phyloP scores from a whole-genome alignment of 495 filamentous ascomycete genomes.

The Hypoxylon cercidicola region DNA sequence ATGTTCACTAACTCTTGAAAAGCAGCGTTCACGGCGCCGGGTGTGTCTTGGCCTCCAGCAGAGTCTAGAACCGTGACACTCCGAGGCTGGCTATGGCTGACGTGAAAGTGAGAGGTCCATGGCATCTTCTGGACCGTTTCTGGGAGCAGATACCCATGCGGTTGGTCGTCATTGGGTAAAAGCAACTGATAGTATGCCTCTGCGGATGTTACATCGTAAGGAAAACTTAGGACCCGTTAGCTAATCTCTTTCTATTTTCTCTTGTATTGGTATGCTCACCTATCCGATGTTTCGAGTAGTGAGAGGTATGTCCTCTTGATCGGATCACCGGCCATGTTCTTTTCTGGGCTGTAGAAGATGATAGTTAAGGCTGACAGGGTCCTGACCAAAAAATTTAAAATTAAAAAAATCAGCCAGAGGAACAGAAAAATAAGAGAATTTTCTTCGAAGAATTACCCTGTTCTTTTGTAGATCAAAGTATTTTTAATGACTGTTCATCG shows the following conservation, averaged over 20 bases:
- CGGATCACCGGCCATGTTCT: conserved; percentile 11
- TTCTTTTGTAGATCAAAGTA: too few relatives aligned
- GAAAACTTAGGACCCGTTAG: conserved; percentile 36
- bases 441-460: too few relatives aligned
- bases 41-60: conserved; percentile 34
- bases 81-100: conserved; percentile 45
- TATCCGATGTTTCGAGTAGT: conserved; percentile 27
- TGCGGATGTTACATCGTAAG: conserved; percentile 35
- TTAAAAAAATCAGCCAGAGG: too few relatives aligned
- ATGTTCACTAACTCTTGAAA: conserved; percentile 50
- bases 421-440: not conserved
- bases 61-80: conserved; percentile 47
- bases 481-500: too few relatives aligned
- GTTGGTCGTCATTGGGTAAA: conserved; percentile 47
- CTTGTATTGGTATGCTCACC: conserved; percentile 18
- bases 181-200: conserved; percentile 48
- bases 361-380: too few relatives aligned
- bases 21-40: conserved; percentile 41
- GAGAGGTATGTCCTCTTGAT: conserved; percentile 32
- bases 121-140: conserved; percentile 57
- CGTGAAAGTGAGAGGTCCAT: conserved; percentile 52
- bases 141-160: conserved; percentile 57
- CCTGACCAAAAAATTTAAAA: too few relatives aligned
- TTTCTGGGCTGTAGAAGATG: not conserved
- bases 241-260: not conserved